Evolutionary conservation across 2,329 filamentous ascomycete species (phyloP), one percentile per base, ranked within the genome.

Genomic region (Trichoderma koningii): DNA sequence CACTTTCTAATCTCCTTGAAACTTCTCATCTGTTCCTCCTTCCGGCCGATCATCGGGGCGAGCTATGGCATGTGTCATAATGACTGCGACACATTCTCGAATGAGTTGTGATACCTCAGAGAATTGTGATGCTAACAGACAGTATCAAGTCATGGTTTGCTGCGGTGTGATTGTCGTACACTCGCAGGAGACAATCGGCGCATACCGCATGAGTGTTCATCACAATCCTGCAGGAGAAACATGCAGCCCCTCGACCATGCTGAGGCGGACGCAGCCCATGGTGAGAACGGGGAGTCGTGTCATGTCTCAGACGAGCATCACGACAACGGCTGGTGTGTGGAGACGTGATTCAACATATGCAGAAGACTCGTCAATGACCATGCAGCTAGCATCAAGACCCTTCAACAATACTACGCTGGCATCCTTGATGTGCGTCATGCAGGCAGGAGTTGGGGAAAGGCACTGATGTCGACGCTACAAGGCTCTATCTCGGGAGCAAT

Each of bases 141-240:
- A 42, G 34, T 44, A 9, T 17, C 21, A 17, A 17, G 1, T 1
- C 7, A 34, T 28, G 44, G 17, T 19, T 42, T 38, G 42, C 23
- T 60, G 30, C 17, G n/a, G 23, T 42, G 21, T 50, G 30, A 50
- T 57, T 60, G 45, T 44, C 34, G 47, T 23, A 41, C 21, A 60
- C 21, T 60, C n/a, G 30, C 47, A 42, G 19, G 15, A 45, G 28
- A 61, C 30, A 19, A 28, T 42, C 23, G 23, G 48, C 17, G 42
- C 55, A 34, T 47, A 7, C 44, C 14, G n/a, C 28, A 30, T 21
- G 26, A 34, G 55, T 34, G 42, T 26, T 21, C 21, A 59, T 50
- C 15, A 34, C 28, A 30, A 26, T 47, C 19, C 21, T 34, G 19
- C 44, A 41, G 56, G 56, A 42, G 34, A 51, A 61, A 19, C 47